phyloP scores from a whole-genome alignment of 2,329 filamentous ascomycete genomes.

The Cladosporium austrohemisphaericum region DNA sequence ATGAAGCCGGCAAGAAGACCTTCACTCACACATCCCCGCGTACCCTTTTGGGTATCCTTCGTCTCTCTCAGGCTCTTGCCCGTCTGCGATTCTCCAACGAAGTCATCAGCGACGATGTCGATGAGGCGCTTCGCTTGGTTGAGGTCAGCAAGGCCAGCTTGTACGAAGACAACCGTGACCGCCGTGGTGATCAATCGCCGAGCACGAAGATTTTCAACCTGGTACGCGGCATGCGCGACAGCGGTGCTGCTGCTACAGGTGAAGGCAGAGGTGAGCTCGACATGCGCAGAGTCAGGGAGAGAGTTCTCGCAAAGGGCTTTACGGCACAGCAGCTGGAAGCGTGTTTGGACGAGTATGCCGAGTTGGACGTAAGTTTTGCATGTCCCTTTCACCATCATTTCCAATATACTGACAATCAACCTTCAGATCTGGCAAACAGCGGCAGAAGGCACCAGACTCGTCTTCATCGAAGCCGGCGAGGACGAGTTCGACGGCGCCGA shows the following conservation, averaged over 20 bases:
- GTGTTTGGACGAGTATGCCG: constrained; percentile 84
- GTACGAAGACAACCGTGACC: constrained; percentile 63
- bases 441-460: constrained; percentile 50
- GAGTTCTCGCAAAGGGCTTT: constrained; percentile 93
- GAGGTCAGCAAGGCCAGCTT: constrained; percentile 92
- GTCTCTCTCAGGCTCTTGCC: constrained; percentile 88
- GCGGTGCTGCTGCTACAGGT: constrained; percentile 73
- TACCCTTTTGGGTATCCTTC: constrained; percentile 87
- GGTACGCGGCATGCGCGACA: constrained; percentile 81
- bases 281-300: constrained; percentile 81
- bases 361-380: constrained; percentile 73
- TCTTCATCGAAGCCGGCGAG: constrained; percentile 52
- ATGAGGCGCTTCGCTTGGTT: constrained; percentile 85
- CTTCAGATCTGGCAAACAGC: constrained; percentile 54
- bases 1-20: constrained; percentile 85
- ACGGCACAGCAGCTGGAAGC: constrained; percentile 87
- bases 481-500: constrained; percentile 38
- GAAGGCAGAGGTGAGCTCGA: constrained; percentile 76
- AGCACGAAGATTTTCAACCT: constrained; percentile 93
- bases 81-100: constrained; percentile 82
- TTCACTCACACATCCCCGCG: constrained; percentile 93
- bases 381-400: neutral
- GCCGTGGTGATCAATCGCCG: constrained; percentile 67
- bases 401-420: constrained; percentile 29
- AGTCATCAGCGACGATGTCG: constrained; percentile 88